Percentiles rank a stretch among this genome's conserved stretches.
Evolutionary conservation across 352 stramenopile species (phyloP).

Genomic region (Phytophthora ramorum): DNA sequence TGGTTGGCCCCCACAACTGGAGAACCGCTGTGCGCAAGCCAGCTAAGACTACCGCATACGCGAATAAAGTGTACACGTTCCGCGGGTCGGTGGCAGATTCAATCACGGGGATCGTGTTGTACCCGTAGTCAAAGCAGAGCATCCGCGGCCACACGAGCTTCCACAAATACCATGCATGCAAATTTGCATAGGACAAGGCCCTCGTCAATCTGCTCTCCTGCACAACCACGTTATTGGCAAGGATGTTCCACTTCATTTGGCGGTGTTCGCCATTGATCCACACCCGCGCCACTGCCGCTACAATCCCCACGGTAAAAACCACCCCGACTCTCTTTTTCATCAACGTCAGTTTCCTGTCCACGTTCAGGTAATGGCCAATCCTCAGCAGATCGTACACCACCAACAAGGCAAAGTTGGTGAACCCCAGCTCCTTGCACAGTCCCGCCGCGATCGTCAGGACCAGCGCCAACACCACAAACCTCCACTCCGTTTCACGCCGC

Average conservation of each 20-base stretch:
- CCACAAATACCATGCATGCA: conserved; percentile 89
- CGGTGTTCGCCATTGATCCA: conserved; percentile 71
- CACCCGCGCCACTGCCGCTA: conserved; percentile 45
- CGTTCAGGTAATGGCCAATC: background rate
- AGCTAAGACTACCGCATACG: conserved; percentile 60
- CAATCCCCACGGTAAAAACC: conserved; percentile 26
- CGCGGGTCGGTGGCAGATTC: conserved; percentile 51
- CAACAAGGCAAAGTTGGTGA: conserved; percentile 85
- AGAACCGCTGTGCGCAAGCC: conserved; percentile 26
- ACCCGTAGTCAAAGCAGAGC: conserved; percentile 93
- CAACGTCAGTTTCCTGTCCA: background rate
- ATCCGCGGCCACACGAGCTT: conserved; percentile 90
- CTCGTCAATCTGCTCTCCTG: conserved; percentile 41
- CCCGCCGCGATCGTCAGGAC: conserved; percentile 50
- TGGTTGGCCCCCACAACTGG: conserved; percentile 18
- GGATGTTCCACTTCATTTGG: conserved; percentile 81
- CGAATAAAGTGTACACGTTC: conserved; percentile 65
- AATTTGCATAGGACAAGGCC: conserved; percentile 83
- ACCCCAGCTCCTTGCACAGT: conserved; percentile 90
- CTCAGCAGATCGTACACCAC: conserved; percentile 65
- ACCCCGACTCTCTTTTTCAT: conserved; percentile 20
- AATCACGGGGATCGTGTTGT: conserved; percentile 84
- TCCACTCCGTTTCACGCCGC: conserved; percentile 26
- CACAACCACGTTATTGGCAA: conserved; percentile 90
- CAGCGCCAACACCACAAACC: conserved; percentile 15